Evolutionary conservation across 306 rosid genomes (phyloP), one percentile per base, ranked within the genome.

Genomic region (Cucurbita maxima): DNA sequence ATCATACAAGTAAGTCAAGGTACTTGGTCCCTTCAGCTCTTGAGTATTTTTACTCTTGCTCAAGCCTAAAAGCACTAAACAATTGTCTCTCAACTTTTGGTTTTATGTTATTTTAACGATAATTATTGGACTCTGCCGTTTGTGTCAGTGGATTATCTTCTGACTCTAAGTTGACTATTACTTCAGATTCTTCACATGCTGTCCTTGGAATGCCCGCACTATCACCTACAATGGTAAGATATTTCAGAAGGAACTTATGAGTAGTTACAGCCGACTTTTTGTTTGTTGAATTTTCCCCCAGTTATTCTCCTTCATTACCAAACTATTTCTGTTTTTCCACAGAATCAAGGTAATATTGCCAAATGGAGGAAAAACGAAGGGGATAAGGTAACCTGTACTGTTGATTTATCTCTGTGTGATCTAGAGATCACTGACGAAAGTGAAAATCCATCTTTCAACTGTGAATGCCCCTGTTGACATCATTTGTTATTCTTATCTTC

Each of bases 361-460:
- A 94, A 85, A 80, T 94, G 98, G 98, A 82, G 78, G 76, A 94
- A 94, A 82, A 90, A 90, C 68, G 97, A 90, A 88, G 98, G 97
- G 60, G 98, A 94, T 72, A 90, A 87, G 98, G 98, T 94, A 76
- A 72, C 72, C 72, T 89, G 60, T 71, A 72, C 66, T 47, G 77
- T 78, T 11, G 80, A 47, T 74, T 76, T 81, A 48, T 25, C 73
- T 68, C 75, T 45, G 71, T 77, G 48, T 78, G 76, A 36, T 53
- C 51, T 38, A 52, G 61, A 25, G 30, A 37, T 41, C 20, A 68
- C 34, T 16, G 44, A 45, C 59, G 52, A 73, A 56, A 18, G 38
- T 71, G 64, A 48, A 43, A 75, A 19, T 45, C 41, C 62, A 66
- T 61, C 50, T 72, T 18, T 10, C 37, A 64, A 41, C 30, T 19